phyloP scores from a whole-genome alignment of 2,329 filamentous ascomycete genomes.

The Diaporthe ilicicola region DNA sequence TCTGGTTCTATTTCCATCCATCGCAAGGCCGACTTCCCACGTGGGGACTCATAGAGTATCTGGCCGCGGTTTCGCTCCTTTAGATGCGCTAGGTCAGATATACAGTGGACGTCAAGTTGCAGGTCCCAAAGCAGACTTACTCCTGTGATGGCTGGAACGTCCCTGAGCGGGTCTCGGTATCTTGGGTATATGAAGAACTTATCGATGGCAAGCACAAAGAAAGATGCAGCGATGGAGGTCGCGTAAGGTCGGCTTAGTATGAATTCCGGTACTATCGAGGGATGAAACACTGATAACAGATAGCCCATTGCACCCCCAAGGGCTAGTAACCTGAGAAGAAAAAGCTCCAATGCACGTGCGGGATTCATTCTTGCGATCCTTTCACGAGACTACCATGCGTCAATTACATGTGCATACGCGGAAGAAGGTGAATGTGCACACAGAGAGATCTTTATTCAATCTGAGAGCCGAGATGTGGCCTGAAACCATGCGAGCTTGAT shows the following conservation, averaged over 20 bases:
- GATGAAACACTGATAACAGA: slow-evolving; percentile 14
- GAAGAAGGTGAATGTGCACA: not conserved
- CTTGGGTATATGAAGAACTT: slow-evolving; percentile 12
- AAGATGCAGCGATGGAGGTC: not conserved
- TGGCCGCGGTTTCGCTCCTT: slow-evolving; percentile 17
- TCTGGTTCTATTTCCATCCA: slow-evolving; percentile 28
- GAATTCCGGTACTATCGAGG: not conserved
- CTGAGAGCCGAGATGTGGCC: not conserved
- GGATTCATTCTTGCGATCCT: slow-evolving; percentile 19
- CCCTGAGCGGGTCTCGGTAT: slow-evolving; percentile 23
- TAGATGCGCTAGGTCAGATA: not conserved
- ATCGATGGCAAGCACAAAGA: not conserved
- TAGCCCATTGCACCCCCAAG: slow-evolving; percentile 21
- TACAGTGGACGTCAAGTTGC: not conserved
- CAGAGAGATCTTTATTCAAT: slow-evolving; percentile 19
- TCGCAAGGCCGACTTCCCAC: slow-evolving; percentile 23
- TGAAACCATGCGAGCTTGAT: not conserved
- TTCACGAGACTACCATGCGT: not conserved
- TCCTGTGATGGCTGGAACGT: not conserved
- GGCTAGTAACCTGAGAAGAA: slow-evolving; percentile 23
- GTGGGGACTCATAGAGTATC: slow-evolving; percentile 25
- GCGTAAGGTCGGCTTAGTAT: slow-evolving; percentile 10
- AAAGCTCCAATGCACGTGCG: not conserved
- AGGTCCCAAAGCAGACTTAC: not conserved
- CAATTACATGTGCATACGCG: not conserved